phyloP scores from a whole-genome alignment of 257 asterid species.

The Coffea eugenioides region DNA sequence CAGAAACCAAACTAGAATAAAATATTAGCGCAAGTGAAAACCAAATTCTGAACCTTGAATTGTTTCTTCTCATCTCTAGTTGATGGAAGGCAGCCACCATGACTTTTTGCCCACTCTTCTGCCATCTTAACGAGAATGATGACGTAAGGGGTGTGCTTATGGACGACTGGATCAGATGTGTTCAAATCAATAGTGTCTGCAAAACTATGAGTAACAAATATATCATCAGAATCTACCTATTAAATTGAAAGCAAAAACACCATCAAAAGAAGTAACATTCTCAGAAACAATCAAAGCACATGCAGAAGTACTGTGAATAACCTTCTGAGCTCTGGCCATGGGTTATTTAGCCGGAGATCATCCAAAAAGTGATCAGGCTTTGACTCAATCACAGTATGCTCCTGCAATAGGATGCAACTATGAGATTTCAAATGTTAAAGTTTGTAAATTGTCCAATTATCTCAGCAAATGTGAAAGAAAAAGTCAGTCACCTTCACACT shows the following conservation, averaged over 20 bases:
- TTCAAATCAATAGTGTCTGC: slow-evolving; percentile 80
- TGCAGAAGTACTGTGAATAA: slow-evolving; percentile 19
- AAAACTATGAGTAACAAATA: slow-evolving; percentile 43
- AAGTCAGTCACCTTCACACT: slow-evolving; percentile 67
- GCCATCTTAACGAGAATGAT: slow-evolving; percentile 80
- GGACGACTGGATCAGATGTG: slow-evolving; percentile 65
- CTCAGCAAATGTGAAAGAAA: not conserved
- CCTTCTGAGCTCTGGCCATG: slow-evolving; percentile 96
- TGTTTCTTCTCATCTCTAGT: slow-evolving; percentile 75
- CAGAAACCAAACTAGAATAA: slow-evolving; percentile 16
- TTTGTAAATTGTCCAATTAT: not conserved
- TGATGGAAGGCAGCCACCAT: slow-evolving; percentile 70
- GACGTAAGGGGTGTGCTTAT: slow-evolving; percentile 89
- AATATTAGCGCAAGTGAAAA: slow-evolving; percentile 1
- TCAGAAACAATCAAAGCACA: not conserved
- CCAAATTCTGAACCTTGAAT: slow-evolving; percentile 61
- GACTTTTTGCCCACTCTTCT: slow-evolving; percentile 75
- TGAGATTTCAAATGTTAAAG: not conserved
- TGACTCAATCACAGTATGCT: slow-evolving; percentile 91
- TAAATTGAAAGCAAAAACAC: not conserved
- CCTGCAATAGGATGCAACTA: slow-evolving; percentile 48
- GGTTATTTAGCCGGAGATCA: slow-evolving; percentile 84
- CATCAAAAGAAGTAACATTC: not conserved
- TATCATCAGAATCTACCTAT: slow-evolving; percentile 22
- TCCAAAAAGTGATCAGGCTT: slow-evolving; percentile 97